Evolutionary conservation across 371 early-diverging fungal species (phyloP), one percentile per base, ranked within the genome.

Genomic region (Smittium mucronatum): DNA sequence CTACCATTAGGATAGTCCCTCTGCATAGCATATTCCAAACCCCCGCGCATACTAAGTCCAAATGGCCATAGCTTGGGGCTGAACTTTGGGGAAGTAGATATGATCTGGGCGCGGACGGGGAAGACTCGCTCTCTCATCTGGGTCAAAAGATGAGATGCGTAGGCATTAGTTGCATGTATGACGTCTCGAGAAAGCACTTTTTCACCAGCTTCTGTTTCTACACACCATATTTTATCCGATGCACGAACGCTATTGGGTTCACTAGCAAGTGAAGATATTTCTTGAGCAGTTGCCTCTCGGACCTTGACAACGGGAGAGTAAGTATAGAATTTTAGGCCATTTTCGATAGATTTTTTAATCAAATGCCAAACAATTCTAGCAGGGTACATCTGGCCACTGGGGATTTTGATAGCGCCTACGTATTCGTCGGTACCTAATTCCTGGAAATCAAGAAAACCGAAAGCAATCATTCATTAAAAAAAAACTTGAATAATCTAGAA

Each of bases 91-190:
- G 58, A 28, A 11, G 65, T 58, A 28, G 71, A 60, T 25, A 71
- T 68, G 2, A 71, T 58, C 31, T 71, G 71, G 30, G 64, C 73
- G 2, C 73, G 69, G 31, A 70, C 33, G 31, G 73, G 73, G 17
- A 72, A 57, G 2, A 73, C 57, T 17, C 61, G 28, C 1, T 28
- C 34, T 32, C 59, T 34, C 34, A 73, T 58, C 32, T 70, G 67
- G 57, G 64, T 64, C 1, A 73, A 57, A 29, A 73, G 69, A 36
- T 69, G 70, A 16, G 71, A 68, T 21, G 70, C 60, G 57, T 68
- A 73, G 2, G 70, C 73, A 30, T 73, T 73, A 47, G 70, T 73
- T 1, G 71, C 72, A 47, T 70, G 66, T 2, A 73, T 61, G 33
- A 73, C 66, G 28, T 73, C 47, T 1, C 57, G 57, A 31, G 73